Conservation (phyloP, 306 rosid genomes). For the Mimosa bimucronata region DNA sequence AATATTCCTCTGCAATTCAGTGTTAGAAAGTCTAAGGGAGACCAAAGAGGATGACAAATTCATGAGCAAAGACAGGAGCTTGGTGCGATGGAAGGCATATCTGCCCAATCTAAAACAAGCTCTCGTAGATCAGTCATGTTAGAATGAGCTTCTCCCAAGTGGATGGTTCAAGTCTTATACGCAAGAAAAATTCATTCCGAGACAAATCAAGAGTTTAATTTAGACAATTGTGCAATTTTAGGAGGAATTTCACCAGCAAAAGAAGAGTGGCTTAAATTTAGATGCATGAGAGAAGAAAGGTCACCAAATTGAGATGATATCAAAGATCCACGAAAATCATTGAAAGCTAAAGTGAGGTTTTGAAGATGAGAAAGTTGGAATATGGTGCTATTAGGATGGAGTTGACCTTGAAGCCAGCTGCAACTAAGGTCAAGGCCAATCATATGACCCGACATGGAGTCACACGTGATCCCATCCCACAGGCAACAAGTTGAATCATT, state of each 20-base stretch:
- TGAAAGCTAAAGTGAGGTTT: conserved; percentile 19
- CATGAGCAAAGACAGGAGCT: too few relatives aligned
- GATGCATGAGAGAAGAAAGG: too few relatives aligned
- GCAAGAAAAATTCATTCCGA: rapidly evolving
- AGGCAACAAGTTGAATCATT: conserved; percentile 26
- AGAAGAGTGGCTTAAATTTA: background rate
- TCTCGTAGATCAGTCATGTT: conserved; percentile 9
- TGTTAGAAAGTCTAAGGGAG: too few relatives aligned
- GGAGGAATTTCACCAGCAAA: background rate
- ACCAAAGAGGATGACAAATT: too few relatives aligned
- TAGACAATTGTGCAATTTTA: background rate
- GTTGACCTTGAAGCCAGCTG: background rate
- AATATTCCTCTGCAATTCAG: too few relatives aligned
- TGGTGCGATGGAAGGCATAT: conserved; percentile 3
- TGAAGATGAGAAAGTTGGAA: conserved; percentile 13
- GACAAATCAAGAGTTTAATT: conserved; percentile 23
- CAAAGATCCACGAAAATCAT: too few relatives aligned
- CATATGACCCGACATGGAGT: too few relatives aligned
- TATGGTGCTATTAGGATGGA: conserved; percentile 13
- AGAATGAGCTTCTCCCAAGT: conserved; percentile 6
- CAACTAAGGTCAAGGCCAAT: too few relatives aligned
- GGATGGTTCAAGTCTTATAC: background rate
- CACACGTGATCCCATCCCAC: too few relatives aligned
- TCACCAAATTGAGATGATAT: too few relatives aligned
- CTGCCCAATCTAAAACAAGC: background rate